Percentiles rank a stretch among this genome's conserved stretches.
Conservation (phyloP, 331 rosid species). For the Malus hybrid region DNA sequence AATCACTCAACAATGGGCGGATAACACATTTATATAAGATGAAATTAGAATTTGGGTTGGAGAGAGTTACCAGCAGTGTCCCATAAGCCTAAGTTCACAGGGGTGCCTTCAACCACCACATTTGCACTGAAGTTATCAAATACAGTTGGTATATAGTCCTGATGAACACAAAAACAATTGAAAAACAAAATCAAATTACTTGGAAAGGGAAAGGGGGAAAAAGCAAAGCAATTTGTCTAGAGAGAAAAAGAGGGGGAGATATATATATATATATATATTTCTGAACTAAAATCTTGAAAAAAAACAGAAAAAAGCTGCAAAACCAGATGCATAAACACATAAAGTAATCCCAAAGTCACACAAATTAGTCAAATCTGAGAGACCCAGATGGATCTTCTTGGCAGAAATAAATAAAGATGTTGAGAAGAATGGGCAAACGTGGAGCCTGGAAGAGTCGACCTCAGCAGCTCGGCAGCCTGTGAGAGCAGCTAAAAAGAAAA, state of each 20-base stretch:
- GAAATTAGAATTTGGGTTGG: not conserved
- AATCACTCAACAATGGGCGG: not conserved
- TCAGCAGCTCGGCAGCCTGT: no score
- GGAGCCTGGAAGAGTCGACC: no score
- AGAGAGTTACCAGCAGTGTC: constrained; percentile 67
- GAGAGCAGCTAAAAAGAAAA: no score
- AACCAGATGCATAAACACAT: constrained; percentile 12
- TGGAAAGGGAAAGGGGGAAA: not conserved
- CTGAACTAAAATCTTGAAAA: constrained; percentile 13
- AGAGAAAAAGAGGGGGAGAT: not conserved
- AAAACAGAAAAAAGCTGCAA: constrained; percentile 18
- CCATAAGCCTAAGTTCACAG: constrained; percentile 89
- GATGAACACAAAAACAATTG: constrained; percentile 15
- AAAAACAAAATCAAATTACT: constrained; percentile 3
- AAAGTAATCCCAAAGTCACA: not conserved
- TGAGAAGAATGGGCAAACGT: no score
- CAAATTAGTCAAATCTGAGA: not conserved
- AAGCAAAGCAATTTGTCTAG: not conserved
- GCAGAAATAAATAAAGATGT: no score
- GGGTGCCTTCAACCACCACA: constrained; percentile 76
- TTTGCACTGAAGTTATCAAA: constrained; percentile 93
- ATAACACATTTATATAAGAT: not conserved
- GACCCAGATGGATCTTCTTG: constrained; percentile 21
- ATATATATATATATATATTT: not conserved
- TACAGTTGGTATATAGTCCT: constrained; percentile 88